These are phyloP conservation scores for Candida namnaoensis DNA, from an alignment of 805 yeast genomes.

Conservation along the genomic window DNA sequence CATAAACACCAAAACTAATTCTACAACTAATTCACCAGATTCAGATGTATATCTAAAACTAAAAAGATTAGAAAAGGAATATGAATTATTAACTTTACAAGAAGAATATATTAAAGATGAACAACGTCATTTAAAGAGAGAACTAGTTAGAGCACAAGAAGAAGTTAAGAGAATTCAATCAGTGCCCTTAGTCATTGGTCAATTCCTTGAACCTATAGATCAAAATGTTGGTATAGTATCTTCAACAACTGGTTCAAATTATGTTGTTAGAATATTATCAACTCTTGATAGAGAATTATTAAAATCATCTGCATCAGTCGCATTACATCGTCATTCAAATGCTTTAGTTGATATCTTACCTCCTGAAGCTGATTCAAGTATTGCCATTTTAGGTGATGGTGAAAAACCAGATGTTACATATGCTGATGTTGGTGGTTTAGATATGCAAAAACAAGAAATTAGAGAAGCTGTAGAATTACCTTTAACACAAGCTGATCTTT, in stretches of 20 bases:
- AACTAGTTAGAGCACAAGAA: conserved; percentile 93
- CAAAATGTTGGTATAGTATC: conserved; percentile 95
- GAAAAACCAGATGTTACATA: conserved; percentile 90
- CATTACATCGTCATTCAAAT: conserved; percentile 96
- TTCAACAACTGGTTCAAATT: conserved; percentile 95
- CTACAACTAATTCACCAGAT: conserved; percentile 13
- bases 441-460: conserved; percentile 98
- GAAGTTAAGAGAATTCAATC: conserved; percentile 97
- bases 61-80: conserved; percentile 85
- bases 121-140: conserved; percentile 92
- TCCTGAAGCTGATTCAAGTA: conserved; percentile 96
- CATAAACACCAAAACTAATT: conserved; percentile 12
- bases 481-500: conserved; percentile 88
- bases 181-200: conserved; percentile 97
- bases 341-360: conserved; percentile 96
- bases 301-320: conserved; percentile 93
- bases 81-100: conserved; percentile 76
- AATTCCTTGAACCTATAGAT: conserved; percentile 94
- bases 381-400: conserved; percentile 88
- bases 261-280: conserved; percentile 89
- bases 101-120: conserved; percentile 98
- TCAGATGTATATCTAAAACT: conserved; percentile 74
- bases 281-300: conserved; percentile 91
- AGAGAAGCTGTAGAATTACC: conserved; percentile 98
- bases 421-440: conserved; percentile 98